A percentile compares a stretch with the other conserved stretches of the same genome.
phyloP scores from a whole-genome alignment of 2,329 filamentous ascomycete genomes.

The Aspergillus fructus region DNA sequence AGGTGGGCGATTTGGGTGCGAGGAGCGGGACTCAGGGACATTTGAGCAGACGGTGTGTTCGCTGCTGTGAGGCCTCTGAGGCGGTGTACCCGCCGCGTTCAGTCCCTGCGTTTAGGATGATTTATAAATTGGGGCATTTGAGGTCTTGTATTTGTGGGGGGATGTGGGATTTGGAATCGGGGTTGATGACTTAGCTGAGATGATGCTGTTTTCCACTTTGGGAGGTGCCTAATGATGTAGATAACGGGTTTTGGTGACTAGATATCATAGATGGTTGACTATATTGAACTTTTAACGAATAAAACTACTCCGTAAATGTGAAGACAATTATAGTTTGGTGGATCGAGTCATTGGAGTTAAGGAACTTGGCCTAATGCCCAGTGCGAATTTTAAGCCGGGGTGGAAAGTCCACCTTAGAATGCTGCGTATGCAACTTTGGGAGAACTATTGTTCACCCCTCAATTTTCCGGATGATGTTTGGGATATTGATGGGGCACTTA shows the following conservation, averaged over 20 bases:
- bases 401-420: no score
- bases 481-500: background rate
- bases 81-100: conserved; percentile 49
- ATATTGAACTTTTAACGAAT: no score
- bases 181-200: conserved; percentile 5
- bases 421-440: no score
- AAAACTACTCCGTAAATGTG: no score
- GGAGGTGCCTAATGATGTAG: background rate
- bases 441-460: background rate
- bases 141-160: conserved; percentile 43
- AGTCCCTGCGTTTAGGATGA: conserved; percentile 36
- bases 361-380: no score
- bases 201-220: background rate
- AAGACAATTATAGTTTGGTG: no score
- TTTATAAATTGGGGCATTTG: conserved; percentile 37
- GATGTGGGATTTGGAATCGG: conserved; percentile 38
- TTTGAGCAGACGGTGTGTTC: conserved; percentile 51
- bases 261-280: no score
- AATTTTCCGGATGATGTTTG: background rate
- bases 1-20: background rate
- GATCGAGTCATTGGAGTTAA: no score
- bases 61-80: conserved; percentile 67
- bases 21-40: conserved; percentile 9
- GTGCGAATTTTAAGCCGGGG: no score
- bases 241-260: background rate